Percentiles rank a stretch among this genome's conserved stretches.
phyloP scores from a whole-genome alignment of 805 yeast species.

The Candida insectorum region DNA sequence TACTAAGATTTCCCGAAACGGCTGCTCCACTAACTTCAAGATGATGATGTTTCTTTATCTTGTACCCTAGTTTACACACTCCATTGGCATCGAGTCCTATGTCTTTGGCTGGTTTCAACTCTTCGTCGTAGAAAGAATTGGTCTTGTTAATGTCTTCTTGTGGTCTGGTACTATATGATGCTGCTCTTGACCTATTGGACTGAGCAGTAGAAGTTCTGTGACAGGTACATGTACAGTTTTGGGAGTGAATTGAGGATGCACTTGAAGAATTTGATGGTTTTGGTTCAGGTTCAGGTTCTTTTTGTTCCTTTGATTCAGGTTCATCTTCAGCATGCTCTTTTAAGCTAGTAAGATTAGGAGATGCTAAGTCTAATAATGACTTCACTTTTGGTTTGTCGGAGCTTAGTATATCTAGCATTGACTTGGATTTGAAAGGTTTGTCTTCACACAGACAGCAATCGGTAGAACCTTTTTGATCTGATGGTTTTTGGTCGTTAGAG shows the following conservation, averaged over 20 bases:
- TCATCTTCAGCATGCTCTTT: slow-evolving; percentile 4
- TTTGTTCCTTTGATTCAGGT: background rate
- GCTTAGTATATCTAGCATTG: slow-evolving; percentile 26
- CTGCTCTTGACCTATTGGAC: slow-evolving; percentile 1
- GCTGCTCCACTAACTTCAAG: slow-evolving; percentile 33
- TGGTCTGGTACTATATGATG: slow-evolving; percentile 2
- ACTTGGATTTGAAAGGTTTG: slow-evolving; percentile 18
- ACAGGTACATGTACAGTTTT: slow-evolving; percentile 3
- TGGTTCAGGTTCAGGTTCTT: background rate
- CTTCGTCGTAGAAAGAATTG: slow-evolving; percentile 5
- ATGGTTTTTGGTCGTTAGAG: background rate
- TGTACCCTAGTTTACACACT: slow-evolving; percentile 39
- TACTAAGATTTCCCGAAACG: slow-evolving; percentile 22
- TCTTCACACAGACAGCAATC: slow-evolving; percentile 4
- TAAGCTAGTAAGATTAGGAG: slow-evolving; percentile 3
- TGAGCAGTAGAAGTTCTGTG: slow-evolving; percentile 1
- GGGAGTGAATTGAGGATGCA: background rate
- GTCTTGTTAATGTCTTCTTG: background rate
- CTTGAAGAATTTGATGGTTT: slow-evolving; percentile 1
- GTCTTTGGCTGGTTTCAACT: slow-evolving; percentile 10
- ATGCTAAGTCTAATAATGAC: slow-evolving; percentile 25
- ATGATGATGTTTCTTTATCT: slow-evolving; percentile 41
- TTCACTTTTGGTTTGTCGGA: slow-evolving; percentile 16
- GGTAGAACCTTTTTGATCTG: background rate
- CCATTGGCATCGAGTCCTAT: slow-evolving; percentile 25